phyloP scores from a whole-genome alignment of 257 asterid species.

The Nicotiana noctiflora region DNA sequence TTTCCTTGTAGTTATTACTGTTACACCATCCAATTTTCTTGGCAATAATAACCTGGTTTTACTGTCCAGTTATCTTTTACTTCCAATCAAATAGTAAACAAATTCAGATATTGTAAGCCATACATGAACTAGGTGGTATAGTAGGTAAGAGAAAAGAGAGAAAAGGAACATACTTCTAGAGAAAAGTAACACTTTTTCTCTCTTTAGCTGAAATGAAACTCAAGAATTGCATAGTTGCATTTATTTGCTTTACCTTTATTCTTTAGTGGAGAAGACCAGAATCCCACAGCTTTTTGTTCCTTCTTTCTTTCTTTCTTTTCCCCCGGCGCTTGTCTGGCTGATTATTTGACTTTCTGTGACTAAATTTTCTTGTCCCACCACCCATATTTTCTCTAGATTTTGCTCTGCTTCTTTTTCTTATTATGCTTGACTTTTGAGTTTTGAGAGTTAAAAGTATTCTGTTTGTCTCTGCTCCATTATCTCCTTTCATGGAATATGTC shows the following conservation, averaged over 20 bases:
- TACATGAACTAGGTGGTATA: neutral
- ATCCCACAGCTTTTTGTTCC: neutral
- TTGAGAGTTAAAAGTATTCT: neutral
- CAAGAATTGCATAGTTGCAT: neutral
- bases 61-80: neutral
- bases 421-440: neutral
- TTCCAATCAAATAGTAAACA: neutral
- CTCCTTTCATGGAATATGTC: neutral
- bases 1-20: neutral
- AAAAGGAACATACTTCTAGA: neutral
- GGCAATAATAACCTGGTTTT: neutral
- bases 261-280: slow-evolving; percentile 12
- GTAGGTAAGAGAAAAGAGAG: neutral
- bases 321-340: neutral
- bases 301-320: neutral
- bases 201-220: neutral
- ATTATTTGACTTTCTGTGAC: neutral
- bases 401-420: neutral
- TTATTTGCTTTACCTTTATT: neutral
- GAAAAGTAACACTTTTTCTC: neutral
- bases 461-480: neutral
- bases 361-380: neutral
- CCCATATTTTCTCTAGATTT: neutral
- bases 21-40: neutral
- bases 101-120: neutral